These are phyloP conservation scores for Galeopsis tetrahit DNA, from an alignment of 257 asterid genomes.

Conservation along the genomic window DNA sequence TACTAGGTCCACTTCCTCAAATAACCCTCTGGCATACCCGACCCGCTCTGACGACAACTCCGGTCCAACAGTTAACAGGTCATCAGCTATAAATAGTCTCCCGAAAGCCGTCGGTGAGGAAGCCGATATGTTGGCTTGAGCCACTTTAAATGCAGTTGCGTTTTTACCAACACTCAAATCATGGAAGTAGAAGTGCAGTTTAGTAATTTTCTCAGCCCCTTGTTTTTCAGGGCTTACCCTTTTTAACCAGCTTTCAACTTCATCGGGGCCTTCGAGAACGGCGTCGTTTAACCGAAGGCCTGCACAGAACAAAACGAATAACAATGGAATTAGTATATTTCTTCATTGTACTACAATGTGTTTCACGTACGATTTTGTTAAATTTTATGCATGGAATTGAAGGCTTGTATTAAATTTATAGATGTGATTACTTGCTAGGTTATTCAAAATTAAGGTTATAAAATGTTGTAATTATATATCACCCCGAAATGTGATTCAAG, in stretches of 20 bases:
- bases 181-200: constrained; percentile 35
- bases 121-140: constrained; percentile 11
- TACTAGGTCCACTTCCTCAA: constrained; percentile 18
- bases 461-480: no score
- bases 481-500: no score
- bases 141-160: constrained; percentile 18
- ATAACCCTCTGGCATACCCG: constrained; percentile 21
- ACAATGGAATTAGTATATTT: neutral
- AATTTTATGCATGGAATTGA: neutral
- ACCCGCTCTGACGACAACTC: constrained; percentile 16
- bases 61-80: constrained; percentile 25
- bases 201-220: constrained; percentile 20
- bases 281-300: neutral
- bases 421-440: no score
- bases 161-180: neutral
- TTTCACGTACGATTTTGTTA: neutral
- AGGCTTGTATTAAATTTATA: neutral
- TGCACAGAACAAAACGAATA: neutral
- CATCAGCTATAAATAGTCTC: neutral
- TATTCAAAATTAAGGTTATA: no score
- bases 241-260: constrained; percentile 19
- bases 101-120: constrained; percentile 6
- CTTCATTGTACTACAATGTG: constrained; percentile 9
- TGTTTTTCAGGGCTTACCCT: neutral
- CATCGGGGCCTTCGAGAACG: neutral